Conservation (phyloP, 257 asterid species). For the Primulina tabacum region DNA sequence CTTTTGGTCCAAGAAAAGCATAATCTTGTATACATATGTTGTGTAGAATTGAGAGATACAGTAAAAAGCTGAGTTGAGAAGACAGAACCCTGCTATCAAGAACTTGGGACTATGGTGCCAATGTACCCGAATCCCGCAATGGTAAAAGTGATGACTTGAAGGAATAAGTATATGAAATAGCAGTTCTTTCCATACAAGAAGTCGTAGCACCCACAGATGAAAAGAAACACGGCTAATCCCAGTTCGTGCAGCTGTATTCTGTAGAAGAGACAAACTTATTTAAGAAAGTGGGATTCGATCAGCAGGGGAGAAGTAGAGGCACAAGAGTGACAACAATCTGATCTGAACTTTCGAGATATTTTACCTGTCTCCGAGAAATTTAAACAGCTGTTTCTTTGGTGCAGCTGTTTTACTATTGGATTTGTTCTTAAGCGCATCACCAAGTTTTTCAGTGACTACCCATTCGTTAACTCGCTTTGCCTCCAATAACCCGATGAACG, state of each 20-base stretch:
- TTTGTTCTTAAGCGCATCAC: conserved; percentile 74
- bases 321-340: background rate
- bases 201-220: conserved; percentile 90
- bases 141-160: conserved; percentile 77
- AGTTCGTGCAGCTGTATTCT: conserved; percentile 70
- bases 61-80: conserved; percentile 1
- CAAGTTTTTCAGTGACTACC: conserved; percentile 96
- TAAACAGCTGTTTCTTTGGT: conserved; percentile 41
- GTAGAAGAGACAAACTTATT: conserved; percentile 14
- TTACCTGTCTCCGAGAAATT: conserved; percentile 66
- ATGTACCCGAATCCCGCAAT: conserved; percentile 87
- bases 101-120: conserved; percentile 76
- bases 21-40: conserved; percentile 40
- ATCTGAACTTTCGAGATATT: background rate
- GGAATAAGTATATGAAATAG: conserved; percentile 79
- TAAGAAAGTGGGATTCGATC: background rate
- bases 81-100: conserved; percentile 23
- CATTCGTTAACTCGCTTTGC: conserved; percentile 91
- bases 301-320: background rate
- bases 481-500: conserved; percentile 82
- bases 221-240: conserved; percentile 73
- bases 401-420: conserved; percentile 35
- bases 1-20: conserved; percentile 27
- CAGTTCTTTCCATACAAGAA: conserved; percentile 67
- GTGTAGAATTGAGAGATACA: conserved; percentile 33